A percentile compares a stretch with the other conserved stretches of the same genome.
Conservation (phyloP, 257 asterid species). For the Przewalskia tangutica region DNA sequence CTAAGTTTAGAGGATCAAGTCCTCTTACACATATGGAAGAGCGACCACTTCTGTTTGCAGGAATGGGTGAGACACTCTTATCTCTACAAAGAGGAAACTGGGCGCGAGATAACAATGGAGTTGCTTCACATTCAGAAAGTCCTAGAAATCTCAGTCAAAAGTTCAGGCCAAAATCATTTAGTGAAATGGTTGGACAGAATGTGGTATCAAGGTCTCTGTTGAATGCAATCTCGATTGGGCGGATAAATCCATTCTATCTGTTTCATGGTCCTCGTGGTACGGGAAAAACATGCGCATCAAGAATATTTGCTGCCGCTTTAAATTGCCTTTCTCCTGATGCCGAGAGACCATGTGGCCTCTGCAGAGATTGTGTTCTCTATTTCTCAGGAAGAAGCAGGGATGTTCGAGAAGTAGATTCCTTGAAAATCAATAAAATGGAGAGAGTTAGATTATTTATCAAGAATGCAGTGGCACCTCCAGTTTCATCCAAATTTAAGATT, state of each 20-base stretch:
- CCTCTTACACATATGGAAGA: slow-evolving; percentile 25
- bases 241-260: slow-evolving; percentile 47
- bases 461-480: slow-evolving; percentile 35
- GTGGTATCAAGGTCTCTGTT: slow-evolving; percentile 48
- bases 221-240: slow-evolving; percentile 39
- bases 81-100: slow-evolving; percentile 13
- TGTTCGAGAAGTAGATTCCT: slow-evolving; percentile 55
- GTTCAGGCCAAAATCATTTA: slow-evolving; percentile 62
- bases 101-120: slow-evolving; percentile 17
- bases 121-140: slow-evolving; percentile 29
- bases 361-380: slow-evolving; percentile 60
- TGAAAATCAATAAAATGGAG: slow-evolving; percentile 40
- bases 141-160: slow-evolving; percentile 56
- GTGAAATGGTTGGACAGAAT: slow-evolving; percentile 67
- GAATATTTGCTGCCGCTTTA: slow-evolving; percentile 79
- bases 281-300: slow-evolving; percentile 79
- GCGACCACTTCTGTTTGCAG: slow-evolving; percentile 41
- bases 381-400: slow-evolving; percentile 64
- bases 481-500: slow-evolving; percentile 56
- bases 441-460: slow-evolving; percentile 38
- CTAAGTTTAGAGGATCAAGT: slow-evolving; percentile 35
- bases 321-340: slow-evolving; percentile 52
- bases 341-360: slow-evolving; percentile 62
- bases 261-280: slow-evolving; percentile 92
- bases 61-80: slow-evolving; percentile 7